A percentile compares a stretch with the other conserved stretches of the same genome.
phyloP scores from a whole-genome alignment of 2,329 filamentous ascomycete genomes.

The Mollisiaceae sp. region DNA sequence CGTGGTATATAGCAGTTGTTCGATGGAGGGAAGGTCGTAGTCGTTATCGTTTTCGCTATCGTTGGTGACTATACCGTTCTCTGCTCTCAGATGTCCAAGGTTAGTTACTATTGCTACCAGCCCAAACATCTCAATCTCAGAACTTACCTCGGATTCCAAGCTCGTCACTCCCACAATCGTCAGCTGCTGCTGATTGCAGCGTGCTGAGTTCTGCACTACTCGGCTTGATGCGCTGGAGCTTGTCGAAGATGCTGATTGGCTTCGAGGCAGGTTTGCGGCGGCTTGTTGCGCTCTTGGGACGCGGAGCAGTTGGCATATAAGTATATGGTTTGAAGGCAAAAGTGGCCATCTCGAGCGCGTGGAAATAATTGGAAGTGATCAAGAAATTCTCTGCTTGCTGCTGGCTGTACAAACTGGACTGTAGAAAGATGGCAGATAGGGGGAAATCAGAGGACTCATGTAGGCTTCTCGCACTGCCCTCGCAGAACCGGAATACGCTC shows the following conservation, averaged over 20 bases:
- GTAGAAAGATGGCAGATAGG: conserved; percentile 18
- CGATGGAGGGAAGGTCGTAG: conserved; percentile 27
- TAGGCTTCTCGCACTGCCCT: conserved; percentile 23
- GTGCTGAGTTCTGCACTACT: conserved; percentile 24
- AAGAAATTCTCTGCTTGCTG: conserved; percentile 27
- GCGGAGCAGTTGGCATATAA: conserved; percentile 32
- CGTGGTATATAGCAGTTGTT: conserved; percentile 28
- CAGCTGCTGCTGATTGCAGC: conserved; percentile 19
- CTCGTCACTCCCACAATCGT: conserved; percentile 21
- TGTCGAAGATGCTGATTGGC: conserved; percentile 27
- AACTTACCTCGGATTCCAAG: conserved; percentile 30
- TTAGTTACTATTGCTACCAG: conserved; percentile 28
- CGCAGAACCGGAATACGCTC: conserved; percentile 26
- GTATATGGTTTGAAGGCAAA: conserved; percentile 29
- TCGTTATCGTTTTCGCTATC: conserved; percentile 24
- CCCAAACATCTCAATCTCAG: conserved; percentile 27
- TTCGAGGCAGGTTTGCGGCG: conserved; percentile 25
- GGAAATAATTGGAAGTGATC: conserved; percentile 30
- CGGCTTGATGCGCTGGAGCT: conserved; percentile 23
- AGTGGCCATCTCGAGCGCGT: conserved; percentile 29
- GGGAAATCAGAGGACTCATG: conserved; percentile 16
- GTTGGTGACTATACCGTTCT: conserved; percentile 15
- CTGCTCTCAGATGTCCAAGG: conserved; percentile 22
- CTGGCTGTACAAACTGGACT: conserved; percentile 25
- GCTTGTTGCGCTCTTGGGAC: conserved; percentile 26